Evolutionary conservation across 2,329 filamentous ascomycete genomes (phyloP), one percentile per base, ranked within the genome.

Genomic region (Purpureocillium lavendulum): DNA sequence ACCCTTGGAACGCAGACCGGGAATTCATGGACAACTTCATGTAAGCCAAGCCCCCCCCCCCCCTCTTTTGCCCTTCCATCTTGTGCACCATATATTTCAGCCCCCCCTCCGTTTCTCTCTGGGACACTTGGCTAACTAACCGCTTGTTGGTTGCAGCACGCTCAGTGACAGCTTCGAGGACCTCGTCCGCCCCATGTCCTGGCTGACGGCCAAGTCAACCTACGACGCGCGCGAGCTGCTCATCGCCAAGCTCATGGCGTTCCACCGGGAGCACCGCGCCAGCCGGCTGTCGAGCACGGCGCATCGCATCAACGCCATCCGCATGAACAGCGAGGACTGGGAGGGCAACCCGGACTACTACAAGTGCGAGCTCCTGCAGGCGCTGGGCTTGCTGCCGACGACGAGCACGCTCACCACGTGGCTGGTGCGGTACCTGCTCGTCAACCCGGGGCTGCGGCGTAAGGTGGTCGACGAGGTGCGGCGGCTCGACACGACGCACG

Each of bases 11-110:
- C 3, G 49, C 52, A 42, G 55, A 58, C 15, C 40, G 40, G 5
- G 53, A 58, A 35, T 58, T 58, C 33, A 45, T 53, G 2, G 44
- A 51, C 11, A 52, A 56, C 17, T 58, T 58, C 39, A 55, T 58
- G 55, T 50, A 43, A 50, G 51, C 4, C 11, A 15, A 1, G 17
- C 26, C 10, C 14, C 17, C 3, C 9, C 28, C 4, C 21, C 8
- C 18, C 10, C 26, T 12, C 26, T 7, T 29, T 29, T 29, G 8
- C 8, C 26, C n/a, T 13, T 15, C 30, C 18, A n/a, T n/a, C n/a
- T n/a, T n/a, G n/a, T n/a, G n/a, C n/a, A n/a, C n/a, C n/a, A n/a
- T n/a, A n/a, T n/a, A n/a, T n/a, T n/a, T n/a, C n/a, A n/a, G n/a
- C n/a, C n/a, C n/a, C n/a, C n/a, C n/a, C n/a, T n/a, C n/a, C n/a